Conservation (phyloP, 495 filamentous ascomycete genomes). For the Niebla homalea region DNA sequence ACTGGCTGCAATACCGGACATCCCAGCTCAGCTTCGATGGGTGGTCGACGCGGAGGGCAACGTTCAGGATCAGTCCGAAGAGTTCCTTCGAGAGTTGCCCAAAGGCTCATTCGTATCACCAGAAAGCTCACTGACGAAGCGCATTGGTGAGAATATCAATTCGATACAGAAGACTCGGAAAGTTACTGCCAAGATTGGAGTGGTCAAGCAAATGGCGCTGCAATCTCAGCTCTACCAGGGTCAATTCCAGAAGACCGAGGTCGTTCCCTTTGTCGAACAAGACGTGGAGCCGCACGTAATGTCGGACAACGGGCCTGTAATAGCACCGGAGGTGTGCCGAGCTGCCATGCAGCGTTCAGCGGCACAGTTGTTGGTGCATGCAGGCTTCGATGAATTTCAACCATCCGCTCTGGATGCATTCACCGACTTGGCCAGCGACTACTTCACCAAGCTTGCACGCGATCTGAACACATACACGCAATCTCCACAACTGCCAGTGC, state of each 20-base stretch:
- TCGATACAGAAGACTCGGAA: constrained; percentile 97
- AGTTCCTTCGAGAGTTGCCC: constrained; percentile 61
- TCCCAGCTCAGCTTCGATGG: constrained; percentile 66
- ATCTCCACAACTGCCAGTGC: constrained; percentile 46
- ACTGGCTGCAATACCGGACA: constrained; percentile 71
- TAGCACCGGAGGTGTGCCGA: constrained; percentile 64
- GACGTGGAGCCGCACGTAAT: constrained; percentile 77
- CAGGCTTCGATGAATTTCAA: constrained; percentile 95
- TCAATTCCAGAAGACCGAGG: constrained; percentile 95
- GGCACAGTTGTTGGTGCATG: constrained; percentile 89
- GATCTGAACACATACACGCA: constrained; percentile 74
- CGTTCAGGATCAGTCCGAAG: constrained; percentile 71
- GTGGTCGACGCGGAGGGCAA: constrained; percentile 75
- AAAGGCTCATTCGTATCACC: constrained; percentile 66
- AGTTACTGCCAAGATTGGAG: constrained; percentile 84
- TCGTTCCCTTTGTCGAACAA: constrained; percentile 74
- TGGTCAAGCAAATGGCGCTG: constrained; percentile 99
- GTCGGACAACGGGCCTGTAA: constrained; percentile 75
- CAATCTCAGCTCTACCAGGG: constrained; percentile 98
- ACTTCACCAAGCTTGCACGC: constrained; percentile 68
- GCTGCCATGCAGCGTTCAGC: constrained; percentile 79
- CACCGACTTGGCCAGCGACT: constrained; percentile 82
- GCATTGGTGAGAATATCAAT: constrained; percentile 77
- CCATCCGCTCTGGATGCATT: constrained; percentile 82
- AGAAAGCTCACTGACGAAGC: constrained; percentile 58